These are phyloP conservation scores for Cucumis variabilis DNA, from an alignment of 331 rosid species.

Conservation along the genomic window DNA sequence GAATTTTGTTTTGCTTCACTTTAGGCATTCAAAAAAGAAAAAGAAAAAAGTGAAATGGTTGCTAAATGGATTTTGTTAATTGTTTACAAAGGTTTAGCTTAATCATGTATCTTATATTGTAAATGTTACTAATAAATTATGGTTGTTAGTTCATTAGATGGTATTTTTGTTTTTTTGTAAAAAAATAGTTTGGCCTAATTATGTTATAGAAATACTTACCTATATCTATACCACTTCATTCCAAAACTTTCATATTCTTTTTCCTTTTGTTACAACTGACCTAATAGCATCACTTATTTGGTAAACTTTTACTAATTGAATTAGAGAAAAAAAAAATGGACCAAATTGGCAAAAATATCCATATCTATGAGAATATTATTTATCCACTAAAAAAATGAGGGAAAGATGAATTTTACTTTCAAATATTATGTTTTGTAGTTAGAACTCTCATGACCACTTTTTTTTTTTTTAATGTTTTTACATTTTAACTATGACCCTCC, in stretches of 20 bases:
- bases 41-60: neutral
- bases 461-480: too few species aligned
- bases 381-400: neutral
- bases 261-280: neutral
- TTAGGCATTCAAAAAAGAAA: neutral
- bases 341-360: neutral
- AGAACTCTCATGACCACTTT: too few species aligned
- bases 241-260: neutral
- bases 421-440: too few species aligned
- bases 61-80: neutral
- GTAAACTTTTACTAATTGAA: neutral
- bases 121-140: neutral
- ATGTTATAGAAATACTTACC: neutral
- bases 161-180: neutral
- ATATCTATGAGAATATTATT: neutral
- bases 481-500: rapidly evolving
- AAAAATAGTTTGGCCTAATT: neutral
- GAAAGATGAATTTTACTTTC: neutral
- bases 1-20: neutral
- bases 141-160: neutral
- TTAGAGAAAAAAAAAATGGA: neutral
- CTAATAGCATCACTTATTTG: neutral
- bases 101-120: neutral
- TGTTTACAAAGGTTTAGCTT: neutral
- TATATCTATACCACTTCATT: neutral